Evolutionary conservation across 31 red algal genomes (phyloP).

Genomic region (Odonthalia washingtoniensis): DNA sequence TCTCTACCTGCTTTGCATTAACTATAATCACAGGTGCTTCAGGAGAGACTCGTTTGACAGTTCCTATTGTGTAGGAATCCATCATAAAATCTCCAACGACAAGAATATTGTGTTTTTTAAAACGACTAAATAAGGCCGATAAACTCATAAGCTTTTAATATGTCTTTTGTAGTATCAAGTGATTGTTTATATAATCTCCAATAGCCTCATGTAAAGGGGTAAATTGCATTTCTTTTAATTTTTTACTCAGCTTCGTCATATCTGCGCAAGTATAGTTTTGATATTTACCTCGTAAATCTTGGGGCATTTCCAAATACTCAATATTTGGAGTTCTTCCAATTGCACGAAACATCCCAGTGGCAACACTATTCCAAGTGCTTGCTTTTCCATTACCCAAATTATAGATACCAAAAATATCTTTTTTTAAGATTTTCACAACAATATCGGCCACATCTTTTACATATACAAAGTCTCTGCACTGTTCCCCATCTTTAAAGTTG

Average conservation of each 20-base stretch:
- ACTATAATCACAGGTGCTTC: slow-evolving; percentile 31
- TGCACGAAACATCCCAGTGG: background rate
- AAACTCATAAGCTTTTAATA: slow-evolving; percentile 19
- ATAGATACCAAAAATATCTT: slow-evolving; percentile 27
- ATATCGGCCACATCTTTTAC: slow-evolving; percentile 25
- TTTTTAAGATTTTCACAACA: slow-evolving; percentile 19
- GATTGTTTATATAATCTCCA: slow-evolving; percentile 27
- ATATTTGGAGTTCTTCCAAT: slow-evolving; percentile 15
- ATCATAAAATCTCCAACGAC: slow-evolving; percentile 36
- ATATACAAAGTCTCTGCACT: slow-evolving; percentile 42
- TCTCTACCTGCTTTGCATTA: slow-evolving; percentile 25
- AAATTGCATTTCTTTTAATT: slow-evolving; percentile 2
- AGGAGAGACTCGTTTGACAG: slow-evolving; percentile 16
- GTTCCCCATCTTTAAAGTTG: slow-evolving; percentile 19
- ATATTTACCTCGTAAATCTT: slow-evolving; percentile 29
- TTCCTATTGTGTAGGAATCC: slow-evolving; percentile 3
- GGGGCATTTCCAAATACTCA: slow-evolving; percentile 7
- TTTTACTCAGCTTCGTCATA: slow-evolving; percentile 32
- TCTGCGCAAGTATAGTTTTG: slow-evolving; percentile 44
- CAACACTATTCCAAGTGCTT: slow-evolving; percentile 23
- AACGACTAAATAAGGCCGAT: slow-evolving; percentile 9
- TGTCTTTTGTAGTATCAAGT: background rate
- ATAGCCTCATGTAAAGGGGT: slow-evolving; percentile 13
- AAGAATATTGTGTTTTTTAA: slow-evolving; percentile 16
- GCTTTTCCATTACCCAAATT: slow-evolving; percentile 34